Evolutionary conservation across 2,329 filamentous ascomycete species (phyloP).

Genomic region (Alternaria sp.): DNA sequence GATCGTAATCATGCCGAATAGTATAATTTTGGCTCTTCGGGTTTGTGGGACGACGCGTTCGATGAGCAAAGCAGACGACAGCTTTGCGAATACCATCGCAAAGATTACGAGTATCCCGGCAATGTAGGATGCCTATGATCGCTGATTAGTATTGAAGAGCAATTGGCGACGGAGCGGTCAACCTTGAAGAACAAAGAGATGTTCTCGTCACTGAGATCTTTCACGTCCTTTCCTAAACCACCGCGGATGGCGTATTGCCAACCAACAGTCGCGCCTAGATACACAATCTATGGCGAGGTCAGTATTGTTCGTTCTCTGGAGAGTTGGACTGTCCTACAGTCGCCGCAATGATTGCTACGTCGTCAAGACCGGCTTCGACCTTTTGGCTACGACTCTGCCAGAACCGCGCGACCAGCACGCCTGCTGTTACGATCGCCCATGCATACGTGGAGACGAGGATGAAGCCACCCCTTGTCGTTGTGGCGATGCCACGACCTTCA

Average conservation of each 20-base stretch:
- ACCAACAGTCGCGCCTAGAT: conserved; percentile 19
- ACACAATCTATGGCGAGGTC: conserved; percentile 19
- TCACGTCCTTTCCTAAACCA: conserved; percentile 25
- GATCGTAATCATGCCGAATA: conserved; percentile 23
- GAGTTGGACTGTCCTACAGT: conserved; percentile 15
- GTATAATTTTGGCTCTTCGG: conserved; percentile 9
- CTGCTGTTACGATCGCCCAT: conserved; percentile 25
- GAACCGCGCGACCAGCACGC: conserved; percentile 23
- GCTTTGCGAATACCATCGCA: conserved; percentile 28
- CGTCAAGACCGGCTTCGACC: conserved; percentile 26
- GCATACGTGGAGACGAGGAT: conserved; percentile 31
- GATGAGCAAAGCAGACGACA: conserved; percentile 28
- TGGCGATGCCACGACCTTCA: conserved; percentile 15
- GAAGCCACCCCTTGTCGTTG: conserved; percentile 19
- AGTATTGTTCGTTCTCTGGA: neutral
- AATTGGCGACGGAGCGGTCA: neutral
- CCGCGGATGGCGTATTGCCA: conserved; percentile 28
- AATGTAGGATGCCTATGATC: conserved; percentile 19
- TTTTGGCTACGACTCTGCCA: conserved; percentile 22
- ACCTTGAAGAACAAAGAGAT: conserved; percentile 28
- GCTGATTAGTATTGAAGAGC: neutral
- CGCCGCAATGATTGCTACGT: conserved; percentile 21
- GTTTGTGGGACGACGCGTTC: conserved; percentile 30
- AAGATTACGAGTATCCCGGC: conserved; percentile 22
- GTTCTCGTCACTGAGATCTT: conserved; percentile 10